Conservation (phyloP, 257 asterid species). For the Leonotis leonurus region DNA sequence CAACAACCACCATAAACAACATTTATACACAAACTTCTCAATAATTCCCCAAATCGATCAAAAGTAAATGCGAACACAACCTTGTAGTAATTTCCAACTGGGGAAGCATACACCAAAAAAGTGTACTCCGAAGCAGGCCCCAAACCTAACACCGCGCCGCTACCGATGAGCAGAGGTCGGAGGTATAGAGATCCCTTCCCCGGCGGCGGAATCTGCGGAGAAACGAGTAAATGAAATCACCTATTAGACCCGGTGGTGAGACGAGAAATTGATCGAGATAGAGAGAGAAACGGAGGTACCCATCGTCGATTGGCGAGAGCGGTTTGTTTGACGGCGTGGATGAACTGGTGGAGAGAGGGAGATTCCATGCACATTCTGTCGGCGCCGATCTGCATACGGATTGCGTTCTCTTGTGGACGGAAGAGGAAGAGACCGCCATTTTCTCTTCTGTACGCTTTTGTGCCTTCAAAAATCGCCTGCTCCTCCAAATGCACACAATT, state of each 20-base stretch:
- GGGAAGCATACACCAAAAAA: slow-evolving; percentile 72
- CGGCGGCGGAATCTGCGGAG: slow-evolving; percentile 74
- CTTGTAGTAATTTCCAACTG: slow-evolving; percentile 87
- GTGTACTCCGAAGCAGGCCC: slow-evolving; percentile 77
- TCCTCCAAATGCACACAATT: too few species aligned
- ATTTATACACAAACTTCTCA: not conserved
- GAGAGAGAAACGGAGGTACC: slow-evolving; percentile 35
- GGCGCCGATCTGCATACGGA: slow-evolving; percentile 77
- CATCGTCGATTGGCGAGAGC: slow-evolving; percentile 71
- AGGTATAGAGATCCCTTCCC: slow-evolving; percentile 82
- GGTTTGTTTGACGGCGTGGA: slow-evolving; percentile 60
- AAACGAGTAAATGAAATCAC: not conserved
- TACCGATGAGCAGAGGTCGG: slow-evolving; percentile 83
- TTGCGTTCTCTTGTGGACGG: slow-evolving; percentile 66
- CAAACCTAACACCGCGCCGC: slow-evolving; percentile 67
- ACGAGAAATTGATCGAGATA: too few species aligned
- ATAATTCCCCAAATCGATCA: not conserved
- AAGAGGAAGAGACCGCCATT: slow-evolving; percentile 56
- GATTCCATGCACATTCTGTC: slow-evolving; percentile 74
- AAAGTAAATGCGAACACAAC: slow-evolving; percentile 34
- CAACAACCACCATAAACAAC: not conserved
- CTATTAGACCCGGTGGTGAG: not conserved
- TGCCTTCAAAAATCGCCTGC: slow-evolving; percentile 72
- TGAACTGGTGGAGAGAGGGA: slow-evolving; percentile 50
- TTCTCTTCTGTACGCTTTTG: slow-evolving; percentile 55